Conservation (phyloP, 306 rosid genomes). For the Castanea sativa region DNA sequence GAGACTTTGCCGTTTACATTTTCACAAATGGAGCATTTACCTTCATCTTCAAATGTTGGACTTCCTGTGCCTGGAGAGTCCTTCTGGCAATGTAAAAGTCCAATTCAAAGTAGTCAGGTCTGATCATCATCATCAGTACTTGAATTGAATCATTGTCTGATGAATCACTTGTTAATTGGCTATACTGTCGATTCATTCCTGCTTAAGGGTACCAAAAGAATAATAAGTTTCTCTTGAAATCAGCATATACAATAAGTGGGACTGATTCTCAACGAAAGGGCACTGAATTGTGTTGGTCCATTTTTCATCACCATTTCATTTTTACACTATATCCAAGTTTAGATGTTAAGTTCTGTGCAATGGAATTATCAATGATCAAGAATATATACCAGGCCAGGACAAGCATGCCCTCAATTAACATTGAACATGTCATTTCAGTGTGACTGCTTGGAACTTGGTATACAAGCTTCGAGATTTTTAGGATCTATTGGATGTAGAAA, state of each 20-base stretch:
- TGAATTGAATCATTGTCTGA: background rate
- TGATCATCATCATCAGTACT: slow-evolving; percentile 16
- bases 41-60: slow-evolving; percentile 48
- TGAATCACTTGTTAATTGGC: background rate
- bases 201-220: background rate
- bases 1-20: slow-evolving; percentile 44
- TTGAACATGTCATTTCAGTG: background rate
- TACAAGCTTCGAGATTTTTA: background rate
- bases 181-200: background rate
- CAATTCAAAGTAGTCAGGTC: slow-evolving; percentile 70
- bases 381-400: background rate
- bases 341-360: background rate
- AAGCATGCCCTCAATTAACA: too few relatives aligned
- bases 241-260: background rate
- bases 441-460: background rate
- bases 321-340: background rate
- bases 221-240: background rate
- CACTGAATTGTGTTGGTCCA: background rate
- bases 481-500: background rate
- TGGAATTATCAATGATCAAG: background rate
- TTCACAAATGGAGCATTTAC: slow-evolving; percentile 50
- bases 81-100: slow-evolving; percentile 65
- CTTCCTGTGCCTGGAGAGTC: slow-evolving; percentile 61
- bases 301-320: background rate
- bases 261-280: background rate